Evolutionary conservation across 225 moss, liverwort and hornwort genomes (phyloP).

Genomic region (Antitrichia curtipendula): DNA sequence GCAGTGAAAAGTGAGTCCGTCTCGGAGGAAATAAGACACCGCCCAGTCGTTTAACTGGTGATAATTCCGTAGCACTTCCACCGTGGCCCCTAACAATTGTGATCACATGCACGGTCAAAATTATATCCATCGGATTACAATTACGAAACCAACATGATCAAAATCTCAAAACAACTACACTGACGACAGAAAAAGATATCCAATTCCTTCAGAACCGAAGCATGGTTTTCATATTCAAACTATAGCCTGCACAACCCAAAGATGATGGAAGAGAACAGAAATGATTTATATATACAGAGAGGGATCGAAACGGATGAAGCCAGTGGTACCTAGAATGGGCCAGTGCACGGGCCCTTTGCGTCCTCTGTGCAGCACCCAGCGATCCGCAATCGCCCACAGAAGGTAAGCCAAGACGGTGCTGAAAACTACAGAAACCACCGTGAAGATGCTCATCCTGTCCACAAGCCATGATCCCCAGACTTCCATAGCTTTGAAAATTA

Average conservation of each 20-base stretch:
- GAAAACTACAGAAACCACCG: not conserved
- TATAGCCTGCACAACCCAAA: too few relatives aligned
- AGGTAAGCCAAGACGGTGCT: conserved; percentile 1
- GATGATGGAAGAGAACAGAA: not conserved
- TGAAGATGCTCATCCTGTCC: not conserved
- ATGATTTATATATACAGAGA: not conserved
- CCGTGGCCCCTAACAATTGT: conserved; percentile 12
- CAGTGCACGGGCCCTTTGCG: conserved; percentile 15
- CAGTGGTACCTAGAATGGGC: conserved; percentile 3
- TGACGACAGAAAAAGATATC: not conserved
- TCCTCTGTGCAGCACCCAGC: not conserved
- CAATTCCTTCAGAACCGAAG: not conserved
- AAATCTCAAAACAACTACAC: not conserved
- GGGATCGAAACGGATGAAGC: not conserved
- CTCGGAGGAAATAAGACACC: conserved; percentile 24
- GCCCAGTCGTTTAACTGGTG: conserved; percentile 50
- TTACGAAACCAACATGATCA: not conserved
- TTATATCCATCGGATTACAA: not conserved
- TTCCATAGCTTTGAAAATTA: not conserved
- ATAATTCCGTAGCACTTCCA: conserved; percentile 34
- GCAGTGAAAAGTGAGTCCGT: not conserved
- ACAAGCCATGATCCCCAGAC: not conserved
- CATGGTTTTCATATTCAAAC: not conserved
- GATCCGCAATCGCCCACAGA: conserved; percentile 3
- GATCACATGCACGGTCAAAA: not conserved